phyloP scores from a whole-genome alignment of 2,329 filamentous ascomycete species.

The Neoascochyta sp. region DNA sequence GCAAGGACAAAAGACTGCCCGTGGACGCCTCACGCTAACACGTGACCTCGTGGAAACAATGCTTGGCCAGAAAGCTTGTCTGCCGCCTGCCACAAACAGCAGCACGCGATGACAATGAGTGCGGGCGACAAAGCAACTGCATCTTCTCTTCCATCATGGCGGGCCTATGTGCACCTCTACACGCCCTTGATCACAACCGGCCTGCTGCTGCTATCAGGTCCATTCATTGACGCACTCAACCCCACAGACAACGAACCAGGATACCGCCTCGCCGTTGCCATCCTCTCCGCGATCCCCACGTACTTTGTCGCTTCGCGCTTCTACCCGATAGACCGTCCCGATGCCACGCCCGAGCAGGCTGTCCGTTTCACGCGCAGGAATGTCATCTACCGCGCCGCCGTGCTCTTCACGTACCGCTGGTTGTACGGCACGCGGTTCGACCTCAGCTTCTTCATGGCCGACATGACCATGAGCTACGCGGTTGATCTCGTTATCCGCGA shows the following conservation, averaged over 20 bases:
- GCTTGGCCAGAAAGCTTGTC: no score
- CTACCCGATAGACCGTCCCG: slow-evolving; percentile 10
- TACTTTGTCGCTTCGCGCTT: slow-evolving; percentile 11
- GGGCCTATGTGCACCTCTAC: slow-evolving; percentile 15
- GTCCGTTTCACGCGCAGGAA: slow-evolving; percentile 16
- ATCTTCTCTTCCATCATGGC: slow-evolving; percentile 3
- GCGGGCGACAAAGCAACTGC: no score
- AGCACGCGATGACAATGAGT: no score
- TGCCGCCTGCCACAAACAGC: no score
- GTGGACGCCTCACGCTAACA: no score
- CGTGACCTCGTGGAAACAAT: no score
- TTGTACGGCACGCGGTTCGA: slow-evolving; percentile 12
- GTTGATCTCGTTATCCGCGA: slow-evolving; percentile 8
- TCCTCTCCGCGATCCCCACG: slow-evolving; percentile 11
- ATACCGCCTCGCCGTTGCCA: slow-evolving; percentile 2
- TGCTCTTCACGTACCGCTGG: slow-evolving; percentile 15
- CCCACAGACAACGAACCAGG: slow-evolving; percentile 1
- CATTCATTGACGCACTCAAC: slow-evolving; percentile 2
- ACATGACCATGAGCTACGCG: slow-evolving; percentile 7
- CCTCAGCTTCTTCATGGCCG: slow-evolving; percentile 7
- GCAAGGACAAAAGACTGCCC: no score
- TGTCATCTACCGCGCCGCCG: slow-evolving; percentile 10
- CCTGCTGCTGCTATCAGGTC: slow-evolving; percentile 5
- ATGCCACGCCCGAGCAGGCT: slow-evolving; percentile 6
- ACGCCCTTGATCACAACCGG: slow-evolving; percentile 11